Base-by-base conservation (phyloP, 148 eudicot genomes). In the Spergularia marina region DNA sequence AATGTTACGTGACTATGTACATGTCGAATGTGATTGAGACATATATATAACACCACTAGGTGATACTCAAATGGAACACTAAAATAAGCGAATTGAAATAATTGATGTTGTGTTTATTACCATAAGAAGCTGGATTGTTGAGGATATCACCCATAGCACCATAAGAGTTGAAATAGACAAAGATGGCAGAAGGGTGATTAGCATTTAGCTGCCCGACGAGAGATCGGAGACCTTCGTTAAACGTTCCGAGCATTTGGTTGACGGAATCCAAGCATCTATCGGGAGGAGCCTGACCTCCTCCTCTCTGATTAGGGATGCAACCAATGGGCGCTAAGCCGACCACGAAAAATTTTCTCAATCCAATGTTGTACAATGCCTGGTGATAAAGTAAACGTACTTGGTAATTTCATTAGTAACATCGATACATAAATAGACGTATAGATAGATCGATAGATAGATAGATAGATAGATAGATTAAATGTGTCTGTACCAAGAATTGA, bases 231-330 rank as follows among this genome's bases (percentile, higher is more conserved):
- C 98, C 98, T 75, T 86, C 86, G 40, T 95, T 95, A 72, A 90
- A 92, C 16, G 86, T 63, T 0, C 96, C 96, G 40, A 95, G 30
- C 25, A 92, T 92, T 71, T 90, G 96, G 75, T 95, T 95, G n/a
- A 95, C 94, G 0, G 82, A 47, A 78, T 95, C 98, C 3, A 85
- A 89, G 55, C 98, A 95, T 74, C 94, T 83, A 4, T 93, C 97
- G 6, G 83, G 82, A 0, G 77, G 88, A 10, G 91, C 91, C 68
- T 79, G 88, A 0, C 96, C 91, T 2, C 85, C 79, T 70, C 91
- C 94, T 71, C 89, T 75, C 75, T 95, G 92, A 82, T 83, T 85
- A 1, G 98, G 98, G 71, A 92, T 89, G 90, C 98, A 95, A 12
- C 98, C 98, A 2, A 95, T 82, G 1, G 98, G 98, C 2, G 84